Evolutionary conservation across 305 asterid genomes (phyloP), one percentile per base, ranked within the genome.

Genomic region (Fraxinus platypoda): DNA sequence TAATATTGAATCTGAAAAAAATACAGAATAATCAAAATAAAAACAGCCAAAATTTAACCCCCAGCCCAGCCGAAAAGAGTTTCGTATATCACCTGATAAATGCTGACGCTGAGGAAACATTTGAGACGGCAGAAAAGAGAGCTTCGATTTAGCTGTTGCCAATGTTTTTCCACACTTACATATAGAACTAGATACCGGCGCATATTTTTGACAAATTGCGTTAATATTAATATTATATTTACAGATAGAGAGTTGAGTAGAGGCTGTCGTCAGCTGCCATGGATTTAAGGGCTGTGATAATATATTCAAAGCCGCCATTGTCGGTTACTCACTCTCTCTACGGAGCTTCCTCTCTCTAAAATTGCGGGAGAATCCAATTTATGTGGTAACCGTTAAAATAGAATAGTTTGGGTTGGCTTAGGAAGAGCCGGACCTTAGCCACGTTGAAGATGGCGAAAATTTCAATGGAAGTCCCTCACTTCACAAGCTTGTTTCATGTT

Each of bases 281-380:
- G 89, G 73, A 15, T 80, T 88, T 73, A 87, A 38, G 26, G 90
- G 87, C 85, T 88, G 90, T 81, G 91, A 88, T 28, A 86, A 68
- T 70, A 87, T 86, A 74, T 89, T 88, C 84, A 88, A 72, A 64
- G 87, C 94, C 84, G 92, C 93, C 95, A 91, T 93, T 81, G 90
- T 77, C 83, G 82, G 77, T 85, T 33, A 37, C 34, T 17, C 15
- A 21, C 28, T 9, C n/a, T 75, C 54, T 52, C 62, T 52, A 49
- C 59, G 19, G 59, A 52, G 19, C 62, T 52, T 17, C 19, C 62
- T 46, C 66, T 75, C 86, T 78, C 78, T 78, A 77, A 78, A 77
- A 77, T 19, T 82, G 86, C 84, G 80, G 79, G 84, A 74, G 86
- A 81, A 62, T 84, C 74, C 9, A 9, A 30, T 21, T 73, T 81